A percentile compares a stretch with the other conserved stretches of the same genome.
These are phyloP conservation scores for Jasminum sambac DNA, from an alignment of 257 asterid genomes.

Conservation along the genomic window DNA sequence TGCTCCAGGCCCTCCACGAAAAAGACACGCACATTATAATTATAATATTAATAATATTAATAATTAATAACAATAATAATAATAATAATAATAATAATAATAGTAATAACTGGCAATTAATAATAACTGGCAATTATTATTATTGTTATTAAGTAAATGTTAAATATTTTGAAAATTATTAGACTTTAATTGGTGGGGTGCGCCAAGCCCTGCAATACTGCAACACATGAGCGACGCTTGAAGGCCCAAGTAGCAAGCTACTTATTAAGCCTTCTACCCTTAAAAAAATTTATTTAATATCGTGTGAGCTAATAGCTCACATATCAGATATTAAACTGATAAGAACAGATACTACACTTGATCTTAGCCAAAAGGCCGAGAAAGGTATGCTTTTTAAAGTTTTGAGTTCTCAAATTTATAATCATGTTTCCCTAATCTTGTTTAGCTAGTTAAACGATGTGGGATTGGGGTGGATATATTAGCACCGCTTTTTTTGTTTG, in stretches of 20 bases:
- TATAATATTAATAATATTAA: too few species aligned
- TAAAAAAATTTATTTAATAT: constrained; percentile 46
- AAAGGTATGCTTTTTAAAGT: constrained; percentile 43
- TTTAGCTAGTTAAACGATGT: too few species aligned
- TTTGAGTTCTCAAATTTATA: too few species aligned
- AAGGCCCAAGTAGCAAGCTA: not conserved
- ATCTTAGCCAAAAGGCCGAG: constrained; percentile 83
- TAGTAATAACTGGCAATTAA: too few species aligned
- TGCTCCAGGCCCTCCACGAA: too few species aligned
- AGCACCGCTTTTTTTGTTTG: too few species aligned
- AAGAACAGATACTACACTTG: constrained; percentile 82
- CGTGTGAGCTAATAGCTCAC: constrained; percentile 46
- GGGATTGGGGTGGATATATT: too few species aligned
- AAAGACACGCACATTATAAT: too few species aligned
- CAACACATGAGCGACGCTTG: not conserved
- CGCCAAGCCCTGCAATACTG: not conserved
- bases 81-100: too few species aligned
- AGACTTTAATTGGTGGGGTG: not conserved
- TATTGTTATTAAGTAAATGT: too few species aligned
- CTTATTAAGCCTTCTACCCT: constrained; percentile 15
- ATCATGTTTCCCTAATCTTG: not conserved
- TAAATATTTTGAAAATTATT: not conserved
- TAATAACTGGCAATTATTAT: too few species aligned
- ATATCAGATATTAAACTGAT: constrained; percentile 76
- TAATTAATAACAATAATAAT: too few species aligned